Conservation (phyloP, 2,329 filamentous ascomycete genomes). For the Xylariaceae sp. region DNA sequence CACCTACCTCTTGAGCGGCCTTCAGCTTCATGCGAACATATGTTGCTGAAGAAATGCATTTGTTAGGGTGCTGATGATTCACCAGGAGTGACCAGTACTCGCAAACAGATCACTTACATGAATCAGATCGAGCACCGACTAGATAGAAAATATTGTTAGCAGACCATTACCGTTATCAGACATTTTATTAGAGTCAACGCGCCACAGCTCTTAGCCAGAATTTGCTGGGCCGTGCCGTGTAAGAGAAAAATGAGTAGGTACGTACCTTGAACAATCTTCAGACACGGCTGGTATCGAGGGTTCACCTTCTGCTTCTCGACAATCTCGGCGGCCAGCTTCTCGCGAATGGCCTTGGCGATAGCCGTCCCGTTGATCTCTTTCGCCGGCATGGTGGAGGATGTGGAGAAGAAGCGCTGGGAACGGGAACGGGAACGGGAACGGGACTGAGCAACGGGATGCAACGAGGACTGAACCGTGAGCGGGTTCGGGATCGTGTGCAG, state of each 20-base stretch:
- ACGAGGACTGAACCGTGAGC: too few relatives aligned
- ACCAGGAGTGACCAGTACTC: not conserved
- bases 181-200: not conserved
- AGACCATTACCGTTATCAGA: slow-evolving; percentile 14
- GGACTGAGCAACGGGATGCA: not conserved
- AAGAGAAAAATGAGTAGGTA: slow-evolving; percentile 25
- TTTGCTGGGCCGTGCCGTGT: slow-evolving; percentile 6
- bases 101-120: slow-evolving; percentile 53
- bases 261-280: slow-evolving; percentile 91
- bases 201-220: not conserved
- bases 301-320: slow-evolving; percentile 73
- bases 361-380: slow-evolving; percentile 92
- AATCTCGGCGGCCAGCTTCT: slow-evolving; percentile 75
- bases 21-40: slow-evolving; percentile 99
- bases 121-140: slow-evolving; percentile 93
- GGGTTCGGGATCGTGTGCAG: too few relatives aligned
- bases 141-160: slow-evolving; percentile 12
- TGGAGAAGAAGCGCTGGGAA: slow-evolving; percentile 36
- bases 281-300: slow-evolving; percentile 78
- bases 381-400: slow-evolving; percentile 66
- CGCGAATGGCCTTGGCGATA: slow-evolving; percentile 87
- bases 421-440: slow-evolving; percentile 14
- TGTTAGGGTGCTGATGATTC: slow-evolving; percentile 20
- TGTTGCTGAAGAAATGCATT: slow-evolving; percentile 56
- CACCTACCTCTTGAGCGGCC: slow-evolving; percentile 77